Evolutionary conservation across 2,329 filamentous ascomycete genomes (phyloP), one percentile per base, ranked within the genome.

Genomic region (Arachnopeziza araneosa): DNA sequence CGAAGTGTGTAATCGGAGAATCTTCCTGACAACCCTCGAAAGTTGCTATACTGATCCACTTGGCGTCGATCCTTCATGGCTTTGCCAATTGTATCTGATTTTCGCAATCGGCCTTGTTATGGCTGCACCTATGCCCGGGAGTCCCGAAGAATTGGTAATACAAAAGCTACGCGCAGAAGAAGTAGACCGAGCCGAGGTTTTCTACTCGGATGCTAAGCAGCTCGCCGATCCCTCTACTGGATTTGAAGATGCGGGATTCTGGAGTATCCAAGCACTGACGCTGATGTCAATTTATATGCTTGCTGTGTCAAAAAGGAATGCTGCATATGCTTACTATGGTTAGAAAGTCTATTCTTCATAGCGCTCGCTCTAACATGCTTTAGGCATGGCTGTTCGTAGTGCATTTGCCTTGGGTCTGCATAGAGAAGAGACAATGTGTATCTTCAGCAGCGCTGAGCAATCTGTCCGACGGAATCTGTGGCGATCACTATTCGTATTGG

Each of bases 271-370:
- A 67, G 83, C 84, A 1, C 73, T 88, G 51, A 73, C 83, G 0
- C 73, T 89, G 44, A 87, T 88, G 81, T 79, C 85, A 0, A 71
- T 87, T 1, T 89, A 87, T 67, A 84, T 82, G 79, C 73, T 89
- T 19, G 77, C 80, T 1, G 78, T 84, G 17, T 84, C 84, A 0
- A 85, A 82, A 70, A 77, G 83, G 19, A 88, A 88, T 64, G 80
- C 83, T 5, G 83, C 86, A 0, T 87, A 85, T 72, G 78, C 79
- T 19, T 84, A 87, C 60, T 78, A 83, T 54, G 85, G 86, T 80
- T 73, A 71, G 72, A 60, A 21, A 5, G 48, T 21, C 24, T 44
- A 21, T 21, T 50, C 26, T 24, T 49, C 12, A 30, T 19, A 22
- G 5, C 24, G 19, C 17, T 26, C 12, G 32, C 24, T 48, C 24